A percentile compares a stretch with the other conserved stretches of the same genome.
Conservation (phyloP, 768 basidiomycete genomes). For the Boletus sp. region DNA sequence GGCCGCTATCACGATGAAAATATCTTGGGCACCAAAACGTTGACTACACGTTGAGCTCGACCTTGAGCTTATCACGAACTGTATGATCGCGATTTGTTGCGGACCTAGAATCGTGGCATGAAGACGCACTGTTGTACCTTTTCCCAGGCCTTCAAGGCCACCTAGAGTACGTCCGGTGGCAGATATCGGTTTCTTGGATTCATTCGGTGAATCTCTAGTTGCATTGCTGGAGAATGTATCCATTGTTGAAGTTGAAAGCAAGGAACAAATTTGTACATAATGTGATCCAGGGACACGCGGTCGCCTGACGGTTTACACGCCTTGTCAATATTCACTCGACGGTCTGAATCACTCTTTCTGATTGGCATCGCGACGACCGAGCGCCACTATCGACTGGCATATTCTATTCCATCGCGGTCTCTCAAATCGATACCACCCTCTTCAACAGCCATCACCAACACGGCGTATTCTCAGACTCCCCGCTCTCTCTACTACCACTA, state of each 20-base stretch:
- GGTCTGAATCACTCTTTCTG: neutral
- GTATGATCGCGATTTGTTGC: neutral
- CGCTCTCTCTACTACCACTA: conserved; percentile 4
- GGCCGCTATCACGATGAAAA: too few relatives aligned
- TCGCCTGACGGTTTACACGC: neutral
- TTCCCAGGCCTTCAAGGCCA: neutral
- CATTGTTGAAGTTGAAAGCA: neutral
- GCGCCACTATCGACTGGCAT: neutral
- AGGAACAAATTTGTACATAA: neutral
- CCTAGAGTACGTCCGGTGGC: neutral
- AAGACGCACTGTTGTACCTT: neutral
- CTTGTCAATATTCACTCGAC: neutral
- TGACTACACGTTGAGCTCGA: neutral
- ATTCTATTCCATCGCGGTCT: conserved; percentile 1
- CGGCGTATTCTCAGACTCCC: too few relatives aligned
- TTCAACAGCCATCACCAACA: too few relatives aligned
- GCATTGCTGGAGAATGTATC: neutral
- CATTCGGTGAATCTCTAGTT: neutral
- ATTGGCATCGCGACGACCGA: conserved; percentile 1
- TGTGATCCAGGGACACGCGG: neutral
- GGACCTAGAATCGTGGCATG: neutral
- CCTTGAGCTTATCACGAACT: neutral
- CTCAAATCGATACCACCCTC: neutral
- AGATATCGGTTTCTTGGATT: neutral
- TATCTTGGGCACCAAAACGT: neutral